phyloP scores from a whole-genome alignment of 2,329 filamentous ascomycete species.

The Pochonia chlamydosporia region DNA sequence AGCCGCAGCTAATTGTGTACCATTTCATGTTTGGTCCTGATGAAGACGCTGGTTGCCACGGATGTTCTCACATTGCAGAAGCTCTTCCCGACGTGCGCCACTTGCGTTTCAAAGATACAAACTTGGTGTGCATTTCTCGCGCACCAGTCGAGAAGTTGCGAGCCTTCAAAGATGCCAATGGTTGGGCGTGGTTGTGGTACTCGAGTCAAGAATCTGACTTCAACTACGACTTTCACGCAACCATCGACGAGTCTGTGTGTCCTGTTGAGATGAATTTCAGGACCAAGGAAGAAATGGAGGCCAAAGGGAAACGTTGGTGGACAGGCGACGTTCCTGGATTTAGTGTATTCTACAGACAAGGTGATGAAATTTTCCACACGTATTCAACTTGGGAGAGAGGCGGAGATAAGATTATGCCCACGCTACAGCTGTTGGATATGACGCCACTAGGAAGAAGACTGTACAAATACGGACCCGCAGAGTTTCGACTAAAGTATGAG shows the following conservation, averaged over 20 bases:
- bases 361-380: slow-evolving; percentile 28
- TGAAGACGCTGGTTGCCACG: slow-evolving; percentile 28
- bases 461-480: slow-evolving; percentile 16
- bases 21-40: slow-evolving; percentile 40
- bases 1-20: slow-evolving; percentile 34
- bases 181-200: slow-evolving; percentile 36
- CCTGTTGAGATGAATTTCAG: slow-evolving; percentile 22
- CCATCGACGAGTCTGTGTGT: slow-evolving; percentile 20
- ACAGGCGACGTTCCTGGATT: slow-evolving; percentile 29
- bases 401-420: slow-evolving; percentile 23
- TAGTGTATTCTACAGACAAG: slow-evolving; percentile 29
- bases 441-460: slow-evolving; percentile 29
- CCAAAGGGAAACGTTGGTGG: slow-evolving; percentile 20
- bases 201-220: slow-evolving; percentile 29
- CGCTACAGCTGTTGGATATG: slow-evolving; percentile 25
- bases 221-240: slow-evolving; percentile 34
- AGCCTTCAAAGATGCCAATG: slow-evolving; percentile 29
- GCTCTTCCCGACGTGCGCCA: slow-evolving; percentile 31
- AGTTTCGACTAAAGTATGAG: slow-evolving; percentile 21
- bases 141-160: slow-evolving; percentile 30
- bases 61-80: slow-evolving; percentile 33
- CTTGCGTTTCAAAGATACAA: slow-evolving; percentile 30
- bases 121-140: slow-evolving; percentile 32
- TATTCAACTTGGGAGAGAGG: slow-evolving; percentile 30
- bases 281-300: slow-evolving; percentile 17